These are phyloP conservation scores for Aspergillus terreus DNA, from an alignment of 2,329 filamentous ascomycete species.

Conservation along the genomic window DNA sequence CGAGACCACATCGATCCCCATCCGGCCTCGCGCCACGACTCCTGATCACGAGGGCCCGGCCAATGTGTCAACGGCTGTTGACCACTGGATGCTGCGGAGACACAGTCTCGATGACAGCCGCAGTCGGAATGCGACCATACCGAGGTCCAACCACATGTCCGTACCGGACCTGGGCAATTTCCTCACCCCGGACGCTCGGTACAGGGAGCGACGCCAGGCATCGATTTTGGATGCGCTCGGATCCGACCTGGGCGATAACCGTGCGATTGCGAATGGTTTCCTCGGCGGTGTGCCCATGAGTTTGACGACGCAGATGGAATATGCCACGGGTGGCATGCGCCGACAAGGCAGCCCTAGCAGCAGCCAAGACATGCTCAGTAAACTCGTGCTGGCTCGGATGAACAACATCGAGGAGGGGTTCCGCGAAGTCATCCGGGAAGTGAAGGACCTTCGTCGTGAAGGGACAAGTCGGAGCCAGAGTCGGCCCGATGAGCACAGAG, in stretches of 20 bases:
- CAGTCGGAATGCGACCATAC: constrained; percentile 56
- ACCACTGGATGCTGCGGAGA: constrained; percentile 44
- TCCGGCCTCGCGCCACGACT: constrained; percentile 22
- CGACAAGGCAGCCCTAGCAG: constrained; percentile 40
- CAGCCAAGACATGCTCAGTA: constrained; percentile 70
- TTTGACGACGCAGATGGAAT: constrained; percentile 76
- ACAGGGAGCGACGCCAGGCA: constrained; percentile 46
- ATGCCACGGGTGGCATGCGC: constrained; percentile 62
- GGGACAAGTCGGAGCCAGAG: constrained; percentile 29
- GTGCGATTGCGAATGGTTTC: constrained; percentile 58
- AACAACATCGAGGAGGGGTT: constrained; percentile 90
- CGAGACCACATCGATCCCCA: constrained; percentile 19
- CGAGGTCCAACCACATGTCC: constrained; percentile 52
- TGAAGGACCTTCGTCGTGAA: constrained; percentile 59
- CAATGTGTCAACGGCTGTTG: constrained; percentile 35
- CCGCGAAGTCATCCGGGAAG: constrained; percentile 76
- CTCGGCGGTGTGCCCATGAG: constrained; percentile 66
- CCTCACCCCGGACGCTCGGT: constrained; percentile 42
- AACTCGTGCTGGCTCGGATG: constrained; percentile 84
- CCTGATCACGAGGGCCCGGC: constrained; percentile 34
- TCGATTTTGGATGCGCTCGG: constrained; percentile 71
- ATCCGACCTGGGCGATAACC: constrained; percentile 66
- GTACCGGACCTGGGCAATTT: constrained; percentile 55
- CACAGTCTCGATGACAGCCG: constrained; percentile 35
- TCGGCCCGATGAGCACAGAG: constrained; percentile 23